Percentiles rank a stretch among this genome's conserved stretches.
These are phyloP conservation scores for Coniosporium apollinis DNA, from an alignment of 495 filamentous ascomycete species.

Conservation along the genomic window DNA sequence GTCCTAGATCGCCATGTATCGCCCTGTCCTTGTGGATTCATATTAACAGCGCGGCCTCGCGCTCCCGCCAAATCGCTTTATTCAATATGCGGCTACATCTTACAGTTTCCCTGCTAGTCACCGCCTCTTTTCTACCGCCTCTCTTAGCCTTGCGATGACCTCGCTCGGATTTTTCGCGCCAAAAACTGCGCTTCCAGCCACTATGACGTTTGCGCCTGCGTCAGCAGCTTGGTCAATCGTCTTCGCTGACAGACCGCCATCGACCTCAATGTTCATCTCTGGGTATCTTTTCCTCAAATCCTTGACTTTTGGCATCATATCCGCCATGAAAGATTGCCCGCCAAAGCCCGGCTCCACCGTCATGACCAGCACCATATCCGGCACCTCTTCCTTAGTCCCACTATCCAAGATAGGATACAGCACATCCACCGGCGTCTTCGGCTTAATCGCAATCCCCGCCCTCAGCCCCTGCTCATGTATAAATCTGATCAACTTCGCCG, in stretches of 20 bases:
- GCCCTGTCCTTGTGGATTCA: no score
- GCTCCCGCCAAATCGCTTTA: no score
- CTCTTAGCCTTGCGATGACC: conserved; percentile 64
- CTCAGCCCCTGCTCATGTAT: conserved; percentile 81
- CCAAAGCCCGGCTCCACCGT: conserved; percentile 96
- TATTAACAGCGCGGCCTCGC: no score
- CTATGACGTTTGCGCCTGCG: conserved; percentile 94
- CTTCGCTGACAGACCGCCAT: conserved; percentile 72
- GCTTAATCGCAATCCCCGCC: conserved; percentile 92
- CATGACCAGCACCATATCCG: conserved; percentile 98
- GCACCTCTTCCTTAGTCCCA: conserved; percentile 51
- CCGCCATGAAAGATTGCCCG: conserved; percentile 95
- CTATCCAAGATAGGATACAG: conserved; percentile 76
- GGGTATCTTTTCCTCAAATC: conserved; percentile 74
- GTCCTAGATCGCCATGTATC: no score
- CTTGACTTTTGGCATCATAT: conserved; percentile 81
- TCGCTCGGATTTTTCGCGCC: conserved; percentile 74
- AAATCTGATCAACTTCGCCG: conserved; percentile 69
- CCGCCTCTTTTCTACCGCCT: conserved; percentile 51
- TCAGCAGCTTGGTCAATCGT: conserved; percentile 92
- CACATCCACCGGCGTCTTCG: conserved; percentile 74
- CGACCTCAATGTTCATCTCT: conserved; percentile 88
- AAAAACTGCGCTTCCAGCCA: conserved; percentile 94
- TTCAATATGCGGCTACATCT: no score
- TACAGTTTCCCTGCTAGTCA: background rate